Base-by-base conservation (phyloP, 805 yeast genomes). In the Blastobotrys terrestris region DNA sequence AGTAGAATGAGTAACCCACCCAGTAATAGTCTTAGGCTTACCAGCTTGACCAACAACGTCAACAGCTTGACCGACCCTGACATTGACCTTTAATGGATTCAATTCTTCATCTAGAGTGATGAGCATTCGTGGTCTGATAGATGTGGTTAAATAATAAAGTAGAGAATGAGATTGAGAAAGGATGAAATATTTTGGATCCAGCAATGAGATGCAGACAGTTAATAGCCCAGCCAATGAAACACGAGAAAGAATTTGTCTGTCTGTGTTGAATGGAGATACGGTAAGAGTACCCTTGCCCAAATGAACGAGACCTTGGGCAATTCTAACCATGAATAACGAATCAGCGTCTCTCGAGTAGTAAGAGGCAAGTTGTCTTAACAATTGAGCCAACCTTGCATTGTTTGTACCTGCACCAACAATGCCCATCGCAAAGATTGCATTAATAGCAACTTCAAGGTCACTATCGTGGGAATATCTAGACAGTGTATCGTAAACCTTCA, bases 1-100 rank as follows among this genome's bases (percentile, higher is more conserved):
- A 0, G 99, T 94, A 3, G 94, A 87, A 65, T 94, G 99, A 1
- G 99, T 94, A 18, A 94, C 98, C 99, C 99, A 94, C 39, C 99
- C 99, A 2, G 99, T 94, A 47, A 94, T 94, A 11, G 97, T 91
- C 76, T 94, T 94, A 48, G 99, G 99, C 62, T 88, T 89, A 73
- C 99, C 99, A 0, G 98, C 99, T 70, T 92, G 98, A 35, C 99
- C 99, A 57, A 94, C 98, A 41, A 91, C 89, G 67, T 94, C 99
- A 26, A 94, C 98, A 4, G 99, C 98, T 72, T 92, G 97, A 57
- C 99, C 99, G 31, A 94, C 98, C 66, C 99, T 81, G 7, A 94
- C 99, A 60, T 89, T 92, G 7, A 94, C 98, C 75, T 92, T 92
- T 57, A 94, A 73, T 39, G 97, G 97, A 60, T 90, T 82, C 68